Evolutionary conservation across 2,329 filamentous ascomycete species (phyloP), one percentile per base, ranked within the genome.

Genomic region (Amauroascus verrucosus): DNA sequence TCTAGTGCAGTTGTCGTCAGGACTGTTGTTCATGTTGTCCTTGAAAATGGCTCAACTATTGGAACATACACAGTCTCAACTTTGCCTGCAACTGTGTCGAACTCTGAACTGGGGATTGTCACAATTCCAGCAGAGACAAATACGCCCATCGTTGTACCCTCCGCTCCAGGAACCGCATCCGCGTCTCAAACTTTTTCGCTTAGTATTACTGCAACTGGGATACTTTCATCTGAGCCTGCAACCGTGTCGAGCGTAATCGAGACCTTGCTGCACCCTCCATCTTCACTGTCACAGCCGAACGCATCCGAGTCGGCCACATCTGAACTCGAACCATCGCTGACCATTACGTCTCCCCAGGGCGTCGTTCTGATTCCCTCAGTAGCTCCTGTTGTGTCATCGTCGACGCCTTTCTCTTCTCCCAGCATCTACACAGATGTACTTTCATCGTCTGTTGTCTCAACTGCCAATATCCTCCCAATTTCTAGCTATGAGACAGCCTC

Each of bases 41-140:
- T 57, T 22, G 53, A 57, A 43, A 59, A 59, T 53, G 61, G 61
- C n/a, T 57, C 60, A 11, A 60, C 57, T 8, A 38, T 61, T 38
- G 57, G 55, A 18, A 45, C 57, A 43, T 60, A 59, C 43, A 63
- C 60, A 18, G 59, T 63, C 32, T 41, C 58, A 41, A 59, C 59
- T 14, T 57, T 64, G 13, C 60, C 62, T 14, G 60, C 62, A 32
- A 59, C 58, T 14, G 56, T 63, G 22, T 62, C 62, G 20, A 58
- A 61, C 38, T 57, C 60, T 14, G 24, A 54, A 11, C 48, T 60
- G 24, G 61, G 62, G 2, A 24, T 55, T 44, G 41, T 63, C 20
- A 63, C 62, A 5, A 59, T 63, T 45, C 60, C 60, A 9, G 56
- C 58, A 37, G 58, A 59, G n/a, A 45, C 55, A 24, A 51, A 51